phyloP scores from a whole-genome alignment of 257 asterid genomes.

The Fraxinus quadrangulata region DNA sequence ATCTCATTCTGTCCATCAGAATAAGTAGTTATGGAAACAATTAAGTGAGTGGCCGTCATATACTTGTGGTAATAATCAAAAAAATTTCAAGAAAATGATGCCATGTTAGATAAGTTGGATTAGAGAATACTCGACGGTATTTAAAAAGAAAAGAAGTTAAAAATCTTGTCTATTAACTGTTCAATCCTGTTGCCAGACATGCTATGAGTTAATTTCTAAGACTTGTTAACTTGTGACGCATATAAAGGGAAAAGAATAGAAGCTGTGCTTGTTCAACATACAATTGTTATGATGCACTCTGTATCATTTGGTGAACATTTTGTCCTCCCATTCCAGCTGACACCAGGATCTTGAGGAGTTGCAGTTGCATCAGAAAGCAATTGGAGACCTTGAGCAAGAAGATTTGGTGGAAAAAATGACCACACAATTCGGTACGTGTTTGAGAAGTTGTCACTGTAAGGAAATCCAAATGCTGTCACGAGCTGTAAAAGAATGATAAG shows the following conservation, averaged over 20 bases:
- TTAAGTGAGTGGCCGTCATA: slow-evolving; percentile 19
- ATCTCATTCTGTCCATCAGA: slow-evolving; percentile 63
- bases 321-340: slow-evolving; percentile 84
- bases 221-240: slow-evolving; percentile 21
- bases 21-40: slow-evolving; percentile 10
- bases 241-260: background rate
- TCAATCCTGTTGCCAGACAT: background rate
- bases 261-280: slow-evolving; percentile 32
- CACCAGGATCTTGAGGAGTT: slow-evolving; percentile 89
- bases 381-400: slow-evolving; percentile 72
- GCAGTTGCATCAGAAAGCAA: slow-evolving; percentile 82
- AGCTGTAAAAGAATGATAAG: slow-evolving; percentile 52
- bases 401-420: slow-evolving; percentile 95
- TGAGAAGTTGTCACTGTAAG: slow-evolving; percentile 52
- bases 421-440: slow-evolving; percentile 55
- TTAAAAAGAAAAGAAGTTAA: background rate
- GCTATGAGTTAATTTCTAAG: background rate
- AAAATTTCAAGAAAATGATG: background rate
- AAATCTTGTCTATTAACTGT: background rate
- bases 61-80: slow-evolving; percentile 12
- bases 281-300: slow-evolving; percentile 77
- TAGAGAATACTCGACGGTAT: background rate
- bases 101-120: background rate
- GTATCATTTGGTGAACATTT: slow-evolving; percentile 75
- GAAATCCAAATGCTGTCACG: slow-evolving; percentile 89